Base-by-base conservation (phyloP, 495 filamentous ascomycete species). In the Penicillium dipodomyicola region DNA sequence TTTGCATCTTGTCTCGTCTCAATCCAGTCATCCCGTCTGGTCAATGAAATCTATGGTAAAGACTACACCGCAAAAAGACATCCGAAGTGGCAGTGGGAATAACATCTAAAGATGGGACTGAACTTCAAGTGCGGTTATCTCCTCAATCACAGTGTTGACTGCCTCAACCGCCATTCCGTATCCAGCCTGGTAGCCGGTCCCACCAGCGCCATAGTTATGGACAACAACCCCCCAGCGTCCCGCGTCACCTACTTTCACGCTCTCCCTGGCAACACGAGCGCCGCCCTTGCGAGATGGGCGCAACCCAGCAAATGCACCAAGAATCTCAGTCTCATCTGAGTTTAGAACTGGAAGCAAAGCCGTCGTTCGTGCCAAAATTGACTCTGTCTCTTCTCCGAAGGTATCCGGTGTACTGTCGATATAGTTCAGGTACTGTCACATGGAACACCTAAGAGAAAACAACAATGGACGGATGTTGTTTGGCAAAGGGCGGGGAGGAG, bases 141-240 rank as follows among this genome's bases (percentile, higher is more conserved):
- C 54, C 23, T 29, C 23, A 12, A 14, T 7, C 17, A 50, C 54
- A 35, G 27, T 37, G 5, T 51, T 5, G n/a, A 54, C 57, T 11
- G 57, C 50, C 10, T 59, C 57, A 11, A 53, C 23, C 1, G 65
- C 63, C 62, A 68, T 65, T n/a, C 65, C 65, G 35, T 65, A 63
- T 23, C 65, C 65, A 35, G 65, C 65, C 33, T 68, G 63, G 29
- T 59, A 68, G 2, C 65, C 65, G 4, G 65, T 63, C 32, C 63
- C 60, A 25, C 65, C 57, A 45, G 59, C 56, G 2, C 62, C 55
- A 51, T 65, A 96, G 30, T 65, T 68, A 47, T 68, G 65, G 11
- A 68, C 62, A 32, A 68, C 22, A 0, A 50, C 40, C 5, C 29
- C 56, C 17, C 15, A n/a, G 5, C 50, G 42, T 15, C 43, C 20